phyloP scores from a whole-genome alignment of 2,329 filamentous ascomycete species.

The Diaporthe australafricana region DNA sequence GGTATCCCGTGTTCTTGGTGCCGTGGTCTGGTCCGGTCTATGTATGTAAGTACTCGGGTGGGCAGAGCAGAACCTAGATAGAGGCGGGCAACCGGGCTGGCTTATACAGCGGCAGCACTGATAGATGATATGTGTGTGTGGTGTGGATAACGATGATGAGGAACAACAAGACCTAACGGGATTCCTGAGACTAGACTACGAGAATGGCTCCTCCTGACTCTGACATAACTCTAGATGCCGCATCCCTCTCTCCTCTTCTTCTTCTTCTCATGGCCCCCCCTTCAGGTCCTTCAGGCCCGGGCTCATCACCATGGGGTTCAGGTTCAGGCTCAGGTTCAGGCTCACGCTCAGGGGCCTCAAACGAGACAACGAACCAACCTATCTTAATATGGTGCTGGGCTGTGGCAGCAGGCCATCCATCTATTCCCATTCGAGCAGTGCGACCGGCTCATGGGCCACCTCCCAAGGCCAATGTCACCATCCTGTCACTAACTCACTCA shows the following conservation, averaged over 20 bases:
- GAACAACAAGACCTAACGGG: too few relatives aligned
- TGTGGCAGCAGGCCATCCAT: slow-evolving; percentile 9
- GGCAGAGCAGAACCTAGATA: slow-evolving; percentile 15
- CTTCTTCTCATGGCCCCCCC: not conserved
- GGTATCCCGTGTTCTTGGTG: slow-evolving; percentile 12
- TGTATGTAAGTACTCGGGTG: not conserved
- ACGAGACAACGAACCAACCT: not conserved
- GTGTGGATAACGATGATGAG: not conserved
- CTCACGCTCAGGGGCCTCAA: slow-evolving; percentile 1
- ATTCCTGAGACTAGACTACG: too few relatives aligned
- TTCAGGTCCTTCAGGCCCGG: too few relatives aligned
- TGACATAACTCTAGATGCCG: not conserved
- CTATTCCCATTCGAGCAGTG: slow-evolving; percentile 23
- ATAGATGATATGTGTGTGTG: not conserved
- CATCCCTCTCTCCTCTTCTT: not conserved
- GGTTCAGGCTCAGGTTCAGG: not conserved
- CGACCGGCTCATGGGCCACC: slow-evolving; percentile 24
- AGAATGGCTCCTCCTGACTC: not conserved
- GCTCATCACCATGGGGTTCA: too few relatives aligned
- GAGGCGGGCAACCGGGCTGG: slow-evolving; percentile 2
- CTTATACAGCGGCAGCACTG: not conserved
- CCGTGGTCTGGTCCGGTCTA: slow-evolving; percentile 7
- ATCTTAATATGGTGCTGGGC: slow-evolving; percentile 15
- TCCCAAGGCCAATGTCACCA: slow-evolving; percentile 10
- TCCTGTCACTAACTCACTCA: not conserved